Percentiles rank a stretch among this genome's conserved stretches.
phyloP scores from a whole-genome alignment of 2,329 filamentous ascomycete species.

The Xenosphaeropsis pyriputrescens region DNA sequence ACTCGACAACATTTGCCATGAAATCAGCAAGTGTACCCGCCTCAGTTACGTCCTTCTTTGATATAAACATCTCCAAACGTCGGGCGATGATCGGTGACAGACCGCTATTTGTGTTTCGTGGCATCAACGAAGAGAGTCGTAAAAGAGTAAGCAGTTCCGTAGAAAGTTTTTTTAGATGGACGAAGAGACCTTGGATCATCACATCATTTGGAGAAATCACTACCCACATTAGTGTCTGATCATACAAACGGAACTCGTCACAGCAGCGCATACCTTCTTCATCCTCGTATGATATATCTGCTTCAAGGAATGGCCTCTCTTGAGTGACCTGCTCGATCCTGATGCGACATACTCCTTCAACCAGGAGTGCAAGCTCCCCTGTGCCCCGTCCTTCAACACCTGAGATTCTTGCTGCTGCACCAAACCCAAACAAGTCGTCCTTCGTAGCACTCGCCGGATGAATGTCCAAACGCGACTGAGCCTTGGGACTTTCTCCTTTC shows the following conservation, averaged over 20 bases:
- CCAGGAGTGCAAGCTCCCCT: conserved; percentile 67
- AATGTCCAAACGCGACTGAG: conserved; percentile 23
- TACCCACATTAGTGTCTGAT: conserved; percentile 1
- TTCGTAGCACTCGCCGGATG: conserved; percentile 46
- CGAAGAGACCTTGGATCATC: conserved; percentile 57
- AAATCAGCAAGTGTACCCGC: conserved; percentile 85
- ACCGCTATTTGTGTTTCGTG: conserved; percentile 47
- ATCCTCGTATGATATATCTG: conserved; percentile 54
- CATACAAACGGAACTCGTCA: too few relatives aligned
- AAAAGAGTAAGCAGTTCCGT: conserved; percentile 76
- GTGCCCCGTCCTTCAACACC: conserved; percentile 63
- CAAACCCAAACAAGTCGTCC: conserved; percentile 68
- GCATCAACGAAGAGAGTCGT: conserved; percentile 71
- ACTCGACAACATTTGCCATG: conserved; percentile 86
- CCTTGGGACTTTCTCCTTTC: conserved; percentile 28
- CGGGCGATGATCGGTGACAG: conserved; percentile 77
- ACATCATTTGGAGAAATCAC: conserved; percentile 33
- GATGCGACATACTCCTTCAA: conserved; percentile 73
- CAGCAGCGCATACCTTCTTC: conserved; percentile 42
- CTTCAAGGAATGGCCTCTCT: conserved; percentile 78
- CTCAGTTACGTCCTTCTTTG: conserved; percentile 65
- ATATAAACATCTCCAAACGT: conserved; percentile 76
- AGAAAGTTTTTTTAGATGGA: conserved; percentile 69
- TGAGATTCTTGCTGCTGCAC: conserved; percentile 65
- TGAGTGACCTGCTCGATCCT: conserved; percentile 59